Evolutionary conservation across 1,284 basidiomycete species (phyloP), one percentile per base, ranked within the genome.

Genomic region (Waitea zeae): DNA sequence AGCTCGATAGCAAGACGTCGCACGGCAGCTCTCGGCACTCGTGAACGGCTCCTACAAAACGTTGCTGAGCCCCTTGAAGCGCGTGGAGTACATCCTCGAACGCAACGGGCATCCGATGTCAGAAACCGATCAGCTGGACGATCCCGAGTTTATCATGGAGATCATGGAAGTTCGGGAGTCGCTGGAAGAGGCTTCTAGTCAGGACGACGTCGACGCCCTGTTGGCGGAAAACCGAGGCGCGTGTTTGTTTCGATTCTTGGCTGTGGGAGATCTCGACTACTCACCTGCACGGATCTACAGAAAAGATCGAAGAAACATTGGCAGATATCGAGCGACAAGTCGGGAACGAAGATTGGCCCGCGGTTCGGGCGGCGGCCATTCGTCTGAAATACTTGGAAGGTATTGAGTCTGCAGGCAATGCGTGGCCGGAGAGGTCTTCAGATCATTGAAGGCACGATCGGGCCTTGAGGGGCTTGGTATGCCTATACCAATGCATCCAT

Each of bases 91-190:
- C 44, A 68, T 86, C 39, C 62, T 93, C 11, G 56, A 63, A 18
- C 59, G 61, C 35, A 67, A 83, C 42, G 72, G 75, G 5, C 42
- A 69, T 22, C 61, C 62, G 6, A 60, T 76, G 19, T 59, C 60
- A 3, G 89, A 93, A 54, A 61, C 59, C n/a, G 89, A 95, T 44
- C 67, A 73, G 35, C 51, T 82, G 18, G 70, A 79, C 5, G 82
- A 93, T 49, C 57, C 70, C 20, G 67, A 61, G 32, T 67, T 95
- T 33, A 64, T 95, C 39, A 64, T 66, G 51, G 71, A 83, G 44
- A 70, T 93, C 30, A 76, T 95, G 67, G 78, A 87, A 44, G 66
- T 64, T n/a, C 57, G 84, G 31, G 88, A 93, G 54, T 62, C 64
- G 29, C 64, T 96, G 17, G 86, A 89, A 40, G 68, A 70, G 22